A percentile compares a stretch with the other conserved stretches of the same genome.
Conservation (phyloP, 768 basidiomycete species). For the Lactarius vividus region DNA sequence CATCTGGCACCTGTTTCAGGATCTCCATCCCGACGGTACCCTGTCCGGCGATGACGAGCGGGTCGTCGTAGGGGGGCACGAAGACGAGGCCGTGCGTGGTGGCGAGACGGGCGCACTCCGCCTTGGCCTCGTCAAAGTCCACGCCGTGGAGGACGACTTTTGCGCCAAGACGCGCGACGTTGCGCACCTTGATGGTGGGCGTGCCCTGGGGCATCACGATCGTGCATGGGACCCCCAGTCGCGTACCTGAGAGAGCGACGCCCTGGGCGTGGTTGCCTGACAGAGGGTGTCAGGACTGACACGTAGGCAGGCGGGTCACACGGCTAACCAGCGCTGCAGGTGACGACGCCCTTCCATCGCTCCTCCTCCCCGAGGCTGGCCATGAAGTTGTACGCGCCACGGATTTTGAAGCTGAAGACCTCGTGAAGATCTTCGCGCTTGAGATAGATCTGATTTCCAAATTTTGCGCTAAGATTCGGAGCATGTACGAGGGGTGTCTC, state of each 20-base stretch:
- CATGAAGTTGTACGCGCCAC: constrained; percentile 99
- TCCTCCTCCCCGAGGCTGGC: constrained; percentile 83
- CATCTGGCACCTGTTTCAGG: constrained; percentile 77
- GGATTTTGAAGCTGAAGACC: constrained; percentile 98
- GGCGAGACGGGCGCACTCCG: constrained; percentile 87
- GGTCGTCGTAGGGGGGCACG: constrained; percentile 97
- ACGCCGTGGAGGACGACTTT: constrained; percentile 89
- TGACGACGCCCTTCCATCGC: constrained; percentile 95
- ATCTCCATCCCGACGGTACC: constrained; percentile 96
- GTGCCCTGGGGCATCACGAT: constrained; percentile 98
- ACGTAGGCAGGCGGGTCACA: constrained; percentile 3
- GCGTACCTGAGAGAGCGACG: constrained; percentile 90
- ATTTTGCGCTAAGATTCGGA: constrained; percentile 76
- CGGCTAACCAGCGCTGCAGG: constrained; percentile 92
- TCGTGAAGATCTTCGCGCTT: constrained; percentile 97
- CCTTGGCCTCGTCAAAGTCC: constrained; percentile 96
- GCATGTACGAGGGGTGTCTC: constrained; percentile 90
- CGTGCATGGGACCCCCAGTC: constrained; percentile 90
- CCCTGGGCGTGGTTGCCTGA: constrained; percentile 98
- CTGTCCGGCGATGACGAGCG: constrained; percentile 94
- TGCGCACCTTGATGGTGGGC: constrained; percentile 93
- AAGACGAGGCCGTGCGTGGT: constrained; percentile 73
- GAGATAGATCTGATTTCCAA: constrained; percentile 93
- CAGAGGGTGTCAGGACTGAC: constrained; percentile 17
- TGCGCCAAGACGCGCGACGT: constrained; percentile 91